These are phyloP conservation scores for Neurospora discreta DNA, from an alignment of 495 filamentous ascomycete species.

Conservation along the genomic window DNA sequence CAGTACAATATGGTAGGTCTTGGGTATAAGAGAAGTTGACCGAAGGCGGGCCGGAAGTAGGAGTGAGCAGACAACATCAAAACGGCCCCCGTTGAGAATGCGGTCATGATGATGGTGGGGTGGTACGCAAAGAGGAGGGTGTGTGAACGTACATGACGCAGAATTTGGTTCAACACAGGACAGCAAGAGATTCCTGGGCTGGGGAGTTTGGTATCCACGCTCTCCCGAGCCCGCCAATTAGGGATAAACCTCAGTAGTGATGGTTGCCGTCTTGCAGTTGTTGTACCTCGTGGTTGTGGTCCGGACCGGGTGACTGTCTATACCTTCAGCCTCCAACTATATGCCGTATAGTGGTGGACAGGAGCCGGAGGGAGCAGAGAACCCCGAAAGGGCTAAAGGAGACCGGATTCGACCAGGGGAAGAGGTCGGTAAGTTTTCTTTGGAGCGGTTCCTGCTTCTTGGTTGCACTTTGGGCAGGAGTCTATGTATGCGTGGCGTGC, in stretches of 20 bases:
- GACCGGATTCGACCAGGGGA: constrained; percentile 21
- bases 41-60: constrained; percentile 17
- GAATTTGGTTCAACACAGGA: constrained; percentile 8
- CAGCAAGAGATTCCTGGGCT: background rate
- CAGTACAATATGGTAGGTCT: constrained; percentile 30
- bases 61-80: constrained; percentile 15
- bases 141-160: constrained; percentile 19
- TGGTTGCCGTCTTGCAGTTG: background rate
- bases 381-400: constrained; percentile 29
- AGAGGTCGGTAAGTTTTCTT: constrained; percentile 21
- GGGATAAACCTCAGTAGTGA: background rate
- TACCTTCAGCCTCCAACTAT: constrained; percentile 14
- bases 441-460: constrained; percentile 21
- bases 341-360: constrained; percentile 28
- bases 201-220: constrained; percentile 1
- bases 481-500: constrained; percentile 26
- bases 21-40: constrained; percentile 18
- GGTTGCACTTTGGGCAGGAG: constrained; percentile 15
- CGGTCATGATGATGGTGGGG: constrained; percentile 5
- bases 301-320: background rate
- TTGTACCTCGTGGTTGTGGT: constrained; percentile 1
- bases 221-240: constrained; percentile 11
- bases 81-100: constrained; percentile 22
- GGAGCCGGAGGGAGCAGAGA: constrained; percentile 18
- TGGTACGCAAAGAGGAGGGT: constrained; percentile 15